Evolutionary conservation across 805 yeast genomes (phyloP), one percentile per base, ranked within the genome.

Genomic region (Isabelozyma pseudorhagii): DNA sequence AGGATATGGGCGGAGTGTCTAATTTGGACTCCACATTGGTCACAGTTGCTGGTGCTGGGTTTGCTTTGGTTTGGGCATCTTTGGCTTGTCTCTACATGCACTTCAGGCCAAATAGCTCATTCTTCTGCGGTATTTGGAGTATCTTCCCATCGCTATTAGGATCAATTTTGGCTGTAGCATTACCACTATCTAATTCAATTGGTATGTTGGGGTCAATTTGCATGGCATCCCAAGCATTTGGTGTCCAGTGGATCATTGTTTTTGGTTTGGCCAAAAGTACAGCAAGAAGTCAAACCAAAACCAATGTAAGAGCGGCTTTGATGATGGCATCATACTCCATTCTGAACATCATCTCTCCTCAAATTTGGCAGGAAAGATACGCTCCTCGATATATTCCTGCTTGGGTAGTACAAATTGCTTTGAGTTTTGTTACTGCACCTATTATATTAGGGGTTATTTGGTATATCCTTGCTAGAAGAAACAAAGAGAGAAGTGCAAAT

Each of bases 311-410:
- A 63, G 77, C 71, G 51, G 78, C 72, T 27, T 54, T 75, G 52
- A 63, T 68, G 27, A 69, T 78, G 77, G 62, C 71, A n/a, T 70
- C 71, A 15, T 81, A 77, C 50, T 68, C 79, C 50, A 53, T 80
- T 45, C 68, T 81, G 8, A 81, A 82, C 54, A 70, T 81, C 36
- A 74, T 81, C 28, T 75, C 83, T 4, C 84, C 85, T 4, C 85
- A 81, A 58, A 57, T 81, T 36, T 82, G 84, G 84, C 69, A 71
- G 58, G 64, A 57, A 8, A 60, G 56, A n/a, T 77, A 75, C 53
- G 69, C 74, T 7, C 84, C 85, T 44, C 53, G 59, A 13, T 65
- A 61, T 39, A 52, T 54, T 15, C 57, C 62, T 5, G 64, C 68
- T 10, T 61, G 86, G 85, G 67, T 74, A 47, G 81, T 80, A 9